A percentile compares a stretch with the other conserved stretches of the same genome.
phyloP scores from a whole-genome alignment of 345 rosid genomes.

The Euphorbia pulcherrima region DNA sequence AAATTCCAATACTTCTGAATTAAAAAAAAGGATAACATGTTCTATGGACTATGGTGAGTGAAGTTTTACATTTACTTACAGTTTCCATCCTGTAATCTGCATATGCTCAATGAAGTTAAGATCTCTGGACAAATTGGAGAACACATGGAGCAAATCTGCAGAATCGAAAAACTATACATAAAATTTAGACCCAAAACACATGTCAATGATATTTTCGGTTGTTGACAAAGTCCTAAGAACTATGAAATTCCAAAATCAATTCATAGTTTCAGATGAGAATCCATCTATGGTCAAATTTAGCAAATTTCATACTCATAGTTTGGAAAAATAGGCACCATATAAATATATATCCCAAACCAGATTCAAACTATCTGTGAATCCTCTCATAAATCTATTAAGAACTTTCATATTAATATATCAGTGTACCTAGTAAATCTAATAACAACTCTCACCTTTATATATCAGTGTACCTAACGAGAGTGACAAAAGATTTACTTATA shows the following conservation, averaged over 20 bases:
- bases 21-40: background rate
- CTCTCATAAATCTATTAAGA: background rate
- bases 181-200: background rate
- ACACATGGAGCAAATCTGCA: constrained; percentile 72
- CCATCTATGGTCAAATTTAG: background rate
- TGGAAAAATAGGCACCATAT: background rate
- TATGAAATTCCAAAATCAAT: no score
- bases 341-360: background rate
- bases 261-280: no score
- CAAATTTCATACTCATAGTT: background rate
- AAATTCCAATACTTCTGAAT: constrained; percentile 1
- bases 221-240: background rate
- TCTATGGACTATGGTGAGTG: background rate
- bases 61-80: constrained; percentile 47
- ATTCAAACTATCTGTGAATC: background rate
- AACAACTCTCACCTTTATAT: background rate
- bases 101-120: constrained; percentile 79
- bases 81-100: constrained; percentile 82
- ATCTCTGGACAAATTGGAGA: constrained; percentile 70
- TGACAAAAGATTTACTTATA: background rate
- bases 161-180: background rate
- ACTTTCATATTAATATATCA: background rate
- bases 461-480: background rate
- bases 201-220: background rate
- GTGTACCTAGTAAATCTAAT: background rate